Evolutionary conservation across 2,329 filamentous ascomycete species (phyloP), one percentile per base, ranked within the genome.

Genomic region (Hansfordia pulvinata): DNA sequence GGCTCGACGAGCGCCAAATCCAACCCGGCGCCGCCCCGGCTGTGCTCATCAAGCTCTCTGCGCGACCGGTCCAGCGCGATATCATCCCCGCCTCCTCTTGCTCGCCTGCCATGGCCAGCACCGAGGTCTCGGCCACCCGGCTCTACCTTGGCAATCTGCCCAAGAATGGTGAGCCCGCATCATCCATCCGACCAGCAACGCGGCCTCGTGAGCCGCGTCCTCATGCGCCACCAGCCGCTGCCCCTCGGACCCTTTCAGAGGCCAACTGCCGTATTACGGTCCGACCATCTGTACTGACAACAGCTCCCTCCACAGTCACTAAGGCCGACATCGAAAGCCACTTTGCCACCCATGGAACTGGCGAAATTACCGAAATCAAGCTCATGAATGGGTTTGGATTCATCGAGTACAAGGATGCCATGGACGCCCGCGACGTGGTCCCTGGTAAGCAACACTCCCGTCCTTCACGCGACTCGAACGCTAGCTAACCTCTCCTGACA

Each of bases 331-430:
- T 98, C 54, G 86, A 96, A 62, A 74, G 76, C 46, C 88, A 96
- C 58, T 98, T 98, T 62, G 78, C 78, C 54, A 84, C 76, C 49
- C 85, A 94, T 75, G 90, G 88, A 52, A 88, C 85, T 43, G 90
- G 90, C 55, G 85, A 93, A 55, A 96, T 98, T 53, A 90, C 81
- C 42, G 90, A 98, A 64, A 88, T 98, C 63, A 98, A 98, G 67
- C 75, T 98, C 38, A 98, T 98, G 90, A 96, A 93, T 53, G 90
- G 90, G 49, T 98, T 98, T 52, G 90, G 90, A 53, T 98, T 98
- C 65, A 93, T 98, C 53, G 90, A 98, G 58, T 98, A 96, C 60
- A 92, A 94, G 58, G 90, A 96, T 62, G 76, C 85, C 32, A 83
- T 94, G 80, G 90, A 98, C 62, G 90, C 90, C 42, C 81, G 88